Evolutionary conservation across 441 rosid species (phyloP), one percentile per base, ranked within the genome.

Genomic region (Rhodomyrtus psidioides): DNA sequence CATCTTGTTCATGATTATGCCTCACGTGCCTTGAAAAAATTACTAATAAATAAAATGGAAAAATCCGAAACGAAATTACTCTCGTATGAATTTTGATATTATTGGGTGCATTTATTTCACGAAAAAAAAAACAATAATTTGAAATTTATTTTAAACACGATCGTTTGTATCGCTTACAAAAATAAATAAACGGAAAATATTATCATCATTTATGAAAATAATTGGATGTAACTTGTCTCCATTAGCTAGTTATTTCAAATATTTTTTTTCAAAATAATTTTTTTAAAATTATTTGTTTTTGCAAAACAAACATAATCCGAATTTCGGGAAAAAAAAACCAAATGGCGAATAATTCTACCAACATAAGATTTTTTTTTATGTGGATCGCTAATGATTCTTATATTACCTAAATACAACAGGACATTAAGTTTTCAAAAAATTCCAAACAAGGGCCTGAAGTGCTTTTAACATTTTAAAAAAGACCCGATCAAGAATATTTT

Each of bases 91-190:
- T 51, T 4, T 12, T 51, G 15, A 4, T 12, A 51, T 51, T 51
- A 51, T 51, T 12, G 53, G 53, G 15, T 51, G 53, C 53, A 12
- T 3, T 51, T 51, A 51, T 62, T 4, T 1, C 0, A 6, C 6
- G 34, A 34, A 34, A 0, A 16, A 28, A 14, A 53, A 60, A 28
- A 28, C 0, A 19, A 19, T 34, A 6, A 34, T 65, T 9, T 65
- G 1, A 5, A 65, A 65, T 17, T 34, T 30, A 9, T 34, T 0
- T 65, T 30, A 60, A 28, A 16, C 17, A 28, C 1, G 3, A 21
- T 6, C 1, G 24, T 3, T 65, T 34, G 12, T 0, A 9, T 19
- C 2, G 1, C 2, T 62, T 9, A 62, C 0, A 34, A 17, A 30
- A 65, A 19, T 30, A 1, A 65, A 34, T 19, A 0, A 34, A 34